Percentiles rank a stretch among this genome's conserved stretches.
Conservation (phyloP, 257 asterid species). For the Ilex asprella region DNA sequence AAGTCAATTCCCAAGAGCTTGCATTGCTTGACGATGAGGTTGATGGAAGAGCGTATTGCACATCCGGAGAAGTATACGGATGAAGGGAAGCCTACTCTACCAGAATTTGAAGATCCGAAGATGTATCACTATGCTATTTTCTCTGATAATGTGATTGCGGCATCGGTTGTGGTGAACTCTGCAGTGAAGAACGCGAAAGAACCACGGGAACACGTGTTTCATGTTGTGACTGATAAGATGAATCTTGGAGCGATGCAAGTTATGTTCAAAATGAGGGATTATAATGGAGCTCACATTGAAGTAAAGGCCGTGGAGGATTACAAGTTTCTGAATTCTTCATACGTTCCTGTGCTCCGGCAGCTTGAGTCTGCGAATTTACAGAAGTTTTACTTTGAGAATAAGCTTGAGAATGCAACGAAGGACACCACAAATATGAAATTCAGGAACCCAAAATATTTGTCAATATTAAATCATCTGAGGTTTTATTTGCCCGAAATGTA, state of each 20-base stretch:
- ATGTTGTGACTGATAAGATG: conserved; percentile 51
- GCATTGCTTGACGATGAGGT: conserved; percentile 43
- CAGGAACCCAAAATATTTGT: conserved; percentile 34
- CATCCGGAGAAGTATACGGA: conserved; percentile 32
- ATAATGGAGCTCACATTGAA: conserved; percentile 35
- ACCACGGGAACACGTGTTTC: conserved; percentile 51
- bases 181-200: conserved; percentile 41
- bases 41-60: conserved; percentile 42
- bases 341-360: conserved; percentile 37
- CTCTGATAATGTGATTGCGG: conserved; percentile 48
- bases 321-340: conserved; percentile 40
- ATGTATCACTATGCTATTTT: conserved; percentile 51
- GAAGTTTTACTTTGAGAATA: conserved; percentile 37
- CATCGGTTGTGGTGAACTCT: conserved; percentile 52
- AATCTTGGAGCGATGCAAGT: conserved; percentile 61
- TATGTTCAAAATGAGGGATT: conserved; percentile 40
- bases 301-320: conserved; percentile 45
- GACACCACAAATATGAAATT: conserved; percentile 39
- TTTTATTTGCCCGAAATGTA: conserved; percentile 42
- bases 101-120: conserved; percentile 39
- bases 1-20: conserved; percentile 50
- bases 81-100: conserved; percentile 33
- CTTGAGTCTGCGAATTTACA: conserved; percentile 33
- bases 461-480: conserved; percentile 36
- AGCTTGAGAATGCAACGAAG: conserved; percentile 43